These are phyloP conservation scores for Bipolaris oryzae DNA, from an alignment of 2,329 filamentous ascomycete species.

Conservation along the genomic window DNA sequence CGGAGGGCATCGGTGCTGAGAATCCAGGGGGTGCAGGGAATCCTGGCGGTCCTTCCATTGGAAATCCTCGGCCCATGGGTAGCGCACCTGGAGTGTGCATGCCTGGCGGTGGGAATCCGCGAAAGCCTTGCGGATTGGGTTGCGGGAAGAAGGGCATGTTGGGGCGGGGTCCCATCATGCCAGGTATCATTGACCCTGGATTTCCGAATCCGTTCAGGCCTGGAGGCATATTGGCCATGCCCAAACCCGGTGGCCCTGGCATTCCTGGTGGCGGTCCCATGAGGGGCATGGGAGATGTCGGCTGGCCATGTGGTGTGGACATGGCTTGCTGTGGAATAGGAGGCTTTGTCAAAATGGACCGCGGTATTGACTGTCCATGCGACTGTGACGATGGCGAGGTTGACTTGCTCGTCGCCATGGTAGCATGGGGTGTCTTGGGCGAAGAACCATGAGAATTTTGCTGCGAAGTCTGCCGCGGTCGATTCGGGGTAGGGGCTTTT, in stretches of 20 bases:
- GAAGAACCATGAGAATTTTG: constrained; percentile 73
- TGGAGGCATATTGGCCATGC: constrained; percentile 54
- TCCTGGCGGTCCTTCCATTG: constrained; percentile 58
- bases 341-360: constrained; percentile 67
- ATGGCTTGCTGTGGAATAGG: constrained; percentile 53
- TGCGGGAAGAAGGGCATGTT: constrained; percentile 63
- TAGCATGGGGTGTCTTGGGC: constrained; percentile 69
- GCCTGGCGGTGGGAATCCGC: constrained; percentile 63
- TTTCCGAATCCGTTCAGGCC: constrained; percentile 57
- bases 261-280: constrained; percentile 64
- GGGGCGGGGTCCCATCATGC: constrained; percentile 61
- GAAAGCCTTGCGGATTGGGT: constrained; percentile 59
- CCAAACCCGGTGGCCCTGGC: constrained; percentile 60
- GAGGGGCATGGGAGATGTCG: constrained; percentile 68
- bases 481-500: constrained; percentile 80
- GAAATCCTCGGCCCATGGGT: constrained; percentile 63
- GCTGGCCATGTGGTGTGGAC: constrained; percentile 63
- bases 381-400: constrained; percentile 67
- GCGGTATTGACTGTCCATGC: constrained; percentile 69
- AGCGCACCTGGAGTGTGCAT: constrained; percentile 62
- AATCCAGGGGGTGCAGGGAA: constrained; percentile 51
- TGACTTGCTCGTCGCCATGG: constrained; percentile 57
- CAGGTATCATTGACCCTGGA: constrained; percentile 60
- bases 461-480: constrained; percentile 77
- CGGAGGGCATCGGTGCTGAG: constrained; percentile 40